phyloP scores from a whole-genome alignment of 148 eudicot genomes.

The Chenopodium quinoa region DNA sequence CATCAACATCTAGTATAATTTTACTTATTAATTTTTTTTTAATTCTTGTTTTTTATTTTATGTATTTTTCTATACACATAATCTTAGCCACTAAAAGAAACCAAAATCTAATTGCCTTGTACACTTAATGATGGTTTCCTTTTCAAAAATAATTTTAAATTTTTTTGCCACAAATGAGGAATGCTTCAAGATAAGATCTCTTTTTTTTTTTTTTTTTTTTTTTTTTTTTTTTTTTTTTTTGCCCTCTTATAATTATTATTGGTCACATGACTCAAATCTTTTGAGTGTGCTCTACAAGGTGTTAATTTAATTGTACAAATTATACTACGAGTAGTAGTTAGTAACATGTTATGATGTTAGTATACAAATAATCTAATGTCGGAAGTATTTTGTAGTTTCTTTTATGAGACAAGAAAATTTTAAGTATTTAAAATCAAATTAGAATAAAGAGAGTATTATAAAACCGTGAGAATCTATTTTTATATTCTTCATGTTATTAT shows the following conservation, averaged over 20 bases:
- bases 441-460: too few species aligned
- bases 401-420: too few species aligned
- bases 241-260: too few species aligned
- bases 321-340: too few species aligned
- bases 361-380: too few species aligned
- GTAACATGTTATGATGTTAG: too few species aligned
- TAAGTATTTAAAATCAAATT: too few species aligned
- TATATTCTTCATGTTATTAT: too few species aligned
- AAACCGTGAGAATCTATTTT: too few species aligned
- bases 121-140: constrained; percentile 19
- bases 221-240: not conserved
- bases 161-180: not conserved
- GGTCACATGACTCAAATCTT: not conserved
- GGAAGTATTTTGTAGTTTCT: too few species aligned
- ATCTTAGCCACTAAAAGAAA: constrained; percentile 13
- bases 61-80: not conserved
- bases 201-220: not conserved
- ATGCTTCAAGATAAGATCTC: constrained; percentile 24
- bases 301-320: not conserved
- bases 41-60: not conserved
- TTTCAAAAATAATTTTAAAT: not conserved
- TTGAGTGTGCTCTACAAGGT: not conserved
- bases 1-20: not conserved
- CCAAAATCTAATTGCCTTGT: constrained; percentile 10
- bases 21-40: constrained; percentile 11